Base-by-base conservation (phyloP, 2,329 filamentous ascomycete species). In the Ophiostoma fasciatum region DNA sequence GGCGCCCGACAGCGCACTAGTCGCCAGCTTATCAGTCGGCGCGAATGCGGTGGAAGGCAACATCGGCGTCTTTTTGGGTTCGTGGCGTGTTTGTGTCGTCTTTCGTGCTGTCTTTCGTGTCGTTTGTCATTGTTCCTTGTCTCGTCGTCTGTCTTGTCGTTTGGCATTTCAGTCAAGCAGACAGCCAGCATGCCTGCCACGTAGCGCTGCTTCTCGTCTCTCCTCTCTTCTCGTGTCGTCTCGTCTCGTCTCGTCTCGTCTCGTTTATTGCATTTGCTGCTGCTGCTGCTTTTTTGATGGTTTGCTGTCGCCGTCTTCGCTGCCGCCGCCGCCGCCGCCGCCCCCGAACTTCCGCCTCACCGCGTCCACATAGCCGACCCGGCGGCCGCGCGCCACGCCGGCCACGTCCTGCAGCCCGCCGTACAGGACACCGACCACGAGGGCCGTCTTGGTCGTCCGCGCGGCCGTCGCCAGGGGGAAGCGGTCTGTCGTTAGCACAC, bases 361-460 rank as follows among this genome's bases (percentile, higher is more conserved):
- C 47, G 74, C 11, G 40, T 83, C 75, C 42, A 92, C 61, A 53
- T 92, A 93, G 15, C 74, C 73, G 23, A 87, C 71, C 37, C 66
- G 71, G 48, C 81, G 75, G 37, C 83, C 84, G 52, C 74, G 78
- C 35, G 73, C 59, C 41, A 77, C 63, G 36, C 74, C 74, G 23
- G 90, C 55, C 10, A 66, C 59, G 59, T 96, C 88, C 58, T 96
- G 87, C 39, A 79, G 55, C 26, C 88, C 62, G 18, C 88, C 88
- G 57, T 84, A 96, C 7, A 63, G 71, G 25, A 94, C 52, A 15
- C 88, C 87, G 45, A 85, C 76, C 46, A 80, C 63, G 31, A 94
- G 62, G 1, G 85, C 88, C 47, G 81, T 72, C 52, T 76, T 82
- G 34, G 85, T 84, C 29, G 83, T 90, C 43, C 79, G 71, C 14